Percentiles rank a stretch among this genome's conserved stretches.
Conservation (phyloP, 2,329 filamentous ascomycete genomes). For the Aspergillus brunneoviolaceus region DNA sequence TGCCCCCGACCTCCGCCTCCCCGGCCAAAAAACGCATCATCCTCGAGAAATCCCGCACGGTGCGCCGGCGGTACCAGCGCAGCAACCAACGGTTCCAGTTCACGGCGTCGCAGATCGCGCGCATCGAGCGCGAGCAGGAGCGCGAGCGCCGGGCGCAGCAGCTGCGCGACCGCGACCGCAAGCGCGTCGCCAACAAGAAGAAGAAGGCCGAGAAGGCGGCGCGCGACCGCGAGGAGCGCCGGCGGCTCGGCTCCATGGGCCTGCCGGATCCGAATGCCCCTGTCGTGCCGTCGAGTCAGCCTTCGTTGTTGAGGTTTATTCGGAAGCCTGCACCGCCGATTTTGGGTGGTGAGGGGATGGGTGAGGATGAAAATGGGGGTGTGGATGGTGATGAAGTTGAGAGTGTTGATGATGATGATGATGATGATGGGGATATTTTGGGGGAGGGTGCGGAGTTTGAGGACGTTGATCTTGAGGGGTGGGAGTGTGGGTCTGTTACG, state of each 20-base stretch:
- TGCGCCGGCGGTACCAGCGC: constrained; percentile 40
- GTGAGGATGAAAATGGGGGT: constrained; percentile 3
- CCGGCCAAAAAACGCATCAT: constrained; percentile 26
- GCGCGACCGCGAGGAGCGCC: constrained; percentile 34
- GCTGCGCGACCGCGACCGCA: constrained; percentile 36
- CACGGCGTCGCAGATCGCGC: constrained; percentile 35
- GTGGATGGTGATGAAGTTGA: constrained; percentile 9
- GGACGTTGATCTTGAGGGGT: neutral
- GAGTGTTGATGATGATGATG: constrained; percentile 6
- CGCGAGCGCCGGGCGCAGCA: constrained; percentile 42
- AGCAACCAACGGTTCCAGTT: constrained; percentile 39
- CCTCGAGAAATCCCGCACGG: constrained; percentile 40
- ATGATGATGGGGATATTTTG: constrained; percentile 5
- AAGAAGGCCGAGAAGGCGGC: constrained; percentile 37
- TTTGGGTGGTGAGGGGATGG: too few species aligned
- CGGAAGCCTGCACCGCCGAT: constrained; percentile 6
- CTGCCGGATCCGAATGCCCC: constrained; percentile 32
- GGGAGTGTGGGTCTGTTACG: neutral
- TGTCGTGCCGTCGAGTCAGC: constrained; percentile 37
- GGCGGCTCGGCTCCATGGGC: constrained; percentile 31
- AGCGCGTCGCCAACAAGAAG: constrained; percentile 35
- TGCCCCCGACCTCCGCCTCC: neutral
- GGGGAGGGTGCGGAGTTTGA: neutral
- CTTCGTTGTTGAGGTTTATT: constrained; percentile 34
- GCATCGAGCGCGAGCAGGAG: constrained; percentile 44